phyloP scores from a whole-genome alignment of 164 flowering plant genomes.

The Vitis rotundifolia region DNA sequence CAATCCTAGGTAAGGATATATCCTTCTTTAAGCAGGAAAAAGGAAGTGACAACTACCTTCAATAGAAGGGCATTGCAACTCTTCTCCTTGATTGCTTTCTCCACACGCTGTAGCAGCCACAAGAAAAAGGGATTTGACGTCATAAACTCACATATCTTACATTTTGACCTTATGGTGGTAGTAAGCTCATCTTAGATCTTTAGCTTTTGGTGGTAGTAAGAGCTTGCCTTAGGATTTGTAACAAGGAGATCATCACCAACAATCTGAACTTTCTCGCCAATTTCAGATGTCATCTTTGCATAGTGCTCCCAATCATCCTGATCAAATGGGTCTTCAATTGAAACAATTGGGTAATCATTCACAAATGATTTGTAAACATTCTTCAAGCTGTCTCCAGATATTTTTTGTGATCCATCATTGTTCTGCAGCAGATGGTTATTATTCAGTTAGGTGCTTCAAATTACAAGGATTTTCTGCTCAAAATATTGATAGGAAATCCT shows the following conservation, averaged over 20 bases:
- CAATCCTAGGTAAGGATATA: too few relatives aligned
- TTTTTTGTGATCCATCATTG: conserved; percentile 81
- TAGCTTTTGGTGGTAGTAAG: too few relatives aligned
- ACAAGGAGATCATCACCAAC: conserved; percentile 95
- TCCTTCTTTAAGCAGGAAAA: not conserved
- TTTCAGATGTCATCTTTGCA: conserved; percentile 61
- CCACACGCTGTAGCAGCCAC: conserved; percentile 60
- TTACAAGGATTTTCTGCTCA: too few relatives aligned
- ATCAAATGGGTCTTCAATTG: conserved; percentile 94
- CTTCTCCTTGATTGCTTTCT: conserved; percentile 74
- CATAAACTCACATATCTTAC: not conserved
- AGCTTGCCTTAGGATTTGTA: conserved; percentile 82
- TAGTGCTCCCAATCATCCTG: conserved; percentile 97
- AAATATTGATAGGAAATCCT: too few relatives aligned
- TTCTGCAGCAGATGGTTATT: conserved; percentile 39
- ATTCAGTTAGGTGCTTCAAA: not conserved
- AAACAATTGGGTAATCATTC: conserved; percentile 79
- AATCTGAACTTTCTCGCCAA: conserved; percentile 73
- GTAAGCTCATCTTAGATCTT: too few relatives aligned
- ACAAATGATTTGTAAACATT: conserved; percentile 83
- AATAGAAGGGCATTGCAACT: conserved; percentile 84
- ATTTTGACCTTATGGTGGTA: too few relatives aligned
- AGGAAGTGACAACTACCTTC: conserved; percentile 41
- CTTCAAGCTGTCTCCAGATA: conserved; percentile 74
- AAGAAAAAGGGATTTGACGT: not conserved